phyloP scores from a whole-genome alignment of 116 monocot species.

The Posidonia oceanica region DNA sequence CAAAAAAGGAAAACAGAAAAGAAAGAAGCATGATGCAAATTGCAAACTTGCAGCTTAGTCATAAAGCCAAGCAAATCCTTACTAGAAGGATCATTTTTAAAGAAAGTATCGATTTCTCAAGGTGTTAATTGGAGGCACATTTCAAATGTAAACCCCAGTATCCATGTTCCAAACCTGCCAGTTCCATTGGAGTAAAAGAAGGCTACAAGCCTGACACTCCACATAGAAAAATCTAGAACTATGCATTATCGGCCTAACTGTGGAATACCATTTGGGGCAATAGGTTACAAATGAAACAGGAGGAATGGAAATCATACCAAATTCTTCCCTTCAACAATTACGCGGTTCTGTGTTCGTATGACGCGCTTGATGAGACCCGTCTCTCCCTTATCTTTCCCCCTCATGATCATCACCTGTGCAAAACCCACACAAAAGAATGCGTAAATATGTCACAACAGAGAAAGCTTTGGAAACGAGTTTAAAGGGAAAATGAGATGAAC shows the following conservation, averaged over 20 bases:
- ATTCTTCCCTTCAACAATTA: slow-evolving; percentile 94
- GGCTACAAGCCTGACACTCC: not conserved
- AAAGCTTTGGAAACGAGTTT: not conserved
- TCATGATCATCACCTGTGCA: slow-evolving; percentile 85
- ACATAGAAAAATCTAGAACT: not conserved
- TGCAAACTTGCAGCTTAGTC: too few species aligned
- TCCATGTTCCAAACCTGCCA: too few species aligned
- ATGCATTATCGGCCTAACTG: not conserved
- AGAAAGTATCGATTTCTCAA: too few species aligned
- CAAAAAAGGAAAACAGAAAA: too few species aligned
- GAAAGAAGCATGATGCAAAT: too few species aligned
- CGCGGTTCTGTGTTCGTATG: slow-evolving; percentile 82
- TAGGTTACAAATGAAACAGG: not conserved
- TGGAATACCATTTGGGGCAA: too few species aligned
- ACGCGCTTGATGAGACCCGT: slow-evolving; percentile 78
- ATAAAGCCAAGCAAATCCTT: too few species aligned
- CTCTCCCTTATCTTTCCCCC: slow-evolving; percentile 95
- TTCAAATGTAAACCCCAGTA: too few species aligned
- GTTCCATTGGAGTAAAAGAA: too few species aligned
- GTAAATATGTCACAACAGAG: not conserved
- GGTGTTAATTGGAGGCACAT: too few species aligned
- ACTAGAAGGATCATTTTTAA: too few species aligned
- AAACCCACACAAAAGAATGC: not conserved
- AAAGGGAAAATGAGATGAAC: not conserved
- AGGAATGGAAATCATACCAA: slow-evolving; percentile 25